Conservation (phyloP, 371 early-diverging fungal species). For the Mucor sp. region DNA sequence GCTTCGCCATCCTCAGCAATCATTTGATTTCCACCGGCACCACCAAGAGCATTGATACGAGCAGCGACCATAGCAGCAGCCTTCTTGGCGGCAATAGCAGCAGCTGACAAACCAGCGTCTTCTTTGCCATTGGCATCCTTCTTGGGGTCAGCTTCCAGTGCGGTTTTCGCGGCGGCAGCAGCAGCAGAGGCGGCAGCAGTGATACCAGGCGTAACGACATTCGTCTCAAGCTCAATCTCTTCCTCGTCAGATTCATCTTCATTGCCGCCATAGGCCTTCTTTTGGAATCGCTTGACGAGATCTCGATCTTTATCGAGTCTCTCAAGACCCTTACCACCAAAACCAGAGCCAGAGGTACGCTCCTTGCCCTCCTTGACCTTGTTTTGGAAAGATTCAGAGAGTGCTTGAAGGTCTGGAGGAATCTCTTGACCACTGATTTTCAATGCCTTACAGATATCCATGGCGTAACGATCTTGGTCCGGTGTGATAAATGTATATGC, state of each 20-base stretch:
- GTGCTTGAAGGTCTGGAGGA: constrained; percentile 75
- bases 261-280: constrained; percentile 80
- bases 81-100: constrained; percentile 52
- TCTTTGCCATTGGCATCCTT: constrained; percentile 41
- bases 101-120: constrained; percentile 43
- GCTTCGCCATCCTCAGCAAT: constrained; percentile 33
- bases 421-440: constrained; percentile 73
- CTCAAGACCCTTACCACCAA: constrained; percentile 97
- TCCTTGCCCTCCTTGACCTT: constrained; percentile 92
- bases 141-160: constrained; percentile 39
- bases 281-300: constrained; percentile 87
- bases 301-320: constrained; percentile 93
- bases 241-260: constrained; percentile 76
- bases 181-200: constrained; percentile 49
- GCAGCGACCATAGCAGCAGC: constrained; percentile 52
- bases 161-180: constrained; percentile 45
- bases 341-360: constrained; percentile 83
- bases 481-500: constrained; percentile 96
- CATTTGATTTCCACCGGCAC: constrained; percentile 23
- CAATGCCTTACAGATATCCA: constrained; percentile 92
- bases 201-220: constrained; percentile 23
- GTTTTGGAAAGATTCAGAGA: constrained; percentile 82
- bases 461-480: constrained; percentile 92
- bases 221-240: constrained; percentile 59
- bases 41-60: constrained; percentile 45